phyloP scores from a whole-genome alignment of 352 stramenopile species.

The Globisporangium middletonii region DNA sequence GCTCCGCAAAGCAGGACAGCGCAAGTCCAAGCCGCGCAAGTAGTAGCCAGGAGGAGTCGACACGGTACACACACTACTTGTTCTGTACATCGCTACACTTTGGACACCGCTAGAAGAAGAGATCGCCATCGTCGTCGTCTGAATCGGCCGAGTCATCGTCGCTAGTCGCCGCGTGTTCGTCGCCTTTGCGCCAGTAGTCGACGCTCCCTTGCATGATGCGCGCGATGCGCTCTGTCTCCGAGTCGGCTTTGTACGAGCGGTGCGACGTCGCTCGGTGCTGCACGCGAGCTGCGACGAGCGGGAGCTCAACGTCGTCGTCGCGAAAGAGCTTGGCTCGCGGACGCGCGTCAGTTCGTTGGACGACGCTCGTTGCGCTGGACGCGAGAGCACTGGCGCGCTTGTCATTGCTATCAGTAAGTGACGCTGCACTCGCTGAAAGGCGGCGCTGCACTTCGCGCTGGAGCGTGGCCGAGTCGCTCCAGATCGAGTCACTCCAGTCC shows the following conservation, averaged over 20 bases:
- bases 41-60: slow-evolving; percentile 10
- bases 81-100: neutral
- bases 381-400: too few relatives aligned
- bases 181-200: slow-evolving; percentile 50
- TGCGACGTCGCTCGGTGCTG: neutral
- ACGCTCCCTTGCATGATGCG: slow-evolving; percentile 74
- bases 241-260: slow-evolving; percentile 23
- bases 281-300: neutral
- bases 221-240: slow-evolving; percentile 73
- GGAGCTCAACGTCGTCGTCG: neutral
- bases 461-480: slow-evolving; percentile 8
- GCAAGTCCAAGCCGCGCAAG: slow-evolving; percentile 42
- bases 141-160: slow-evolving; percentile 30
- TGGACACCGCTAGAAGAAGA: slow-evolving; percentile 14
- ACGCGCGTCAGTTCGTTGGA: neutral
- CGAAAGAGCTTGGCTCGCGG: slow-evolving; percentile 1
- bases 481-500: slow-evolving; percentile 7
- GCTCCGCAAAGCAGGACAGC: slow-evolving; percentile 46
- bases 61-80: neutral
- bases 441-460: slow-evolving; percentile 13
- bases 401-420: neutral
- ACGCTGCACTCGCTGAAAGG: neutral
- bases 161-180: slow-evolving; percentile 14
- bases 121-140: slow-evolving; percentile 14
- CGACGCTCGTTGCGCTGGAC: neutral